These are phyloP conservation scores for Actinomortierella wolfii DNA, from an alignment of 371 early-diverging fungal genomes.

Conservation along the genomic window DNA sequence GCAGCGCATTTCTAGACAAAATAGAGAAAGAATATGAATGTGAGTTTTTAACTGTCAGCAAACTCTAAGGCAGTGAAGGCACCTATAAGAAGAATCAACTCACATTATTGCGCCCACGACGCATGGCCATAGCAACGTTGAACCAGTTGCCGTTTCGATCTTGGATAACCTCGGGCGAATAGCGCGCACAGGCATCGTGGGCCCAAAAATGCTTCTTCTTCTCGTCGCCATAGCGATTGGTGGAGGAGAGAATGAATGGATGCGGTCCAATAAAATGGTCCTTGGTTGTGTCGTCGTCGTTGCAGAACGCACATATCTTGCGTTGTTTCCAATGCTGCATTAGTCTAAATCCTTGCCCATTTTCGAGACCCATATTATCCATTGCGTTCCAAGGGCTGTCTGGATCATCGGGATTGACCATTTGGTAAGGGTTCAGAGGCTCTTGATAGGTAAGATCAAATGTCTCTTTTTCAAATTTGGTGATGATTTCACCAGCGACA, in stretches of 20 bases:
- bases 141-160: constrained; percentile 78
- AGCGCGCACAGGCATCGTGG: constrained; percentile 84
- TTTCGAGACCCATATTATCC: constrained; percentile 11
- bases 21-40: background rate
- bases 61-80: background rate
- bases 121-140: constrained; percentile 81
- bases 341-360: constrained; percentile 49
- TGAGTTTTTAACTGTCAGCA: background rate
- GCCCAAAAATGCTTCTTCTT: constrained; percentile 79
- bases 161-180: constrained; percentile 84
- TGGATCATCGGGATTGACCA: background rate
- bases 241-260: constrained; percentile 48
- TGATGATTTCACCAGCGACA: constrained; percentile 63
- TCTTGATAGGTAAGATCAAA: constrained; percentile 50
- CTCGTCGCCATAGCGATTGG: constrained; percentile 50
- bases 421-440: constrained; percentile 1
- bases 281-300: constrained; percentile 65
- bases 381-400: constrained; percentile 19
- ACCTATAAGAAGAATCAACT: background rate
- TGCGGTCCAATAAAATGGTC: constrained; percentile 68
- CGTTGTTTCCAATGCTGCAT: constrained; percentile 59
- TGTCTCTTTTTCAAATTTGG: constrained; percentile 66
- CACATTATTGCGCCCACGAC: constrained; percentile 78
- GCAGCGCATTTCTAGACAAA: constrained; percentile 61
- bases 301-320: constrained; percentile 76